A percentile compares a stretch with the other conserved stretches of the same genome.
phyloP scores from a whole-genome alignment of 345 rosid species.

The Pugionium cornutum region DNA sequence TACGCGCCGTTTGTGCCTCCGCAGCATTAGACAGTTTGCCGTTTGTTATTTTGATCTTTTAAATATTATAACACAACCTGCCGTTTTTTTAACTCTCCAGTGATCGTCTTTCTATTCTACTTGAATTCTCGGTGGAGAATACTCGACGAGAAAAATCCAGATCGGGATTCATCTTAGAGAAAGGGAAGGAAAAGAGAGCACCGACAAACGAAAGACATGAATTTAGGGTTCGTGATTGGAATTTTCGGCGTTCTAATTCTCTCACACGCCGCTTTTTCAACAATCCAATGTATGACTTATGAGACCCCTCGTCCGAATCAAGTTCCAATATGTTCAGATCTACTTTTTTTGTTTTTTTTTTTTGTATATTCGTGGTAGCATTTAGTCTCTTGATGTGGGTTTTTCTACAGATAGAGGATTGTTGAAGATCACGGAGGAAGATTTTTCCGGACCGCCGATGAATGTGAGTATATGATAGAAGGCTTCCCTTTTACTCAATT shows the following conservation, averaged over 20 bases:
- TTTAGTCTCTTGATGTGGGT: slow-evolving; percentile 16
- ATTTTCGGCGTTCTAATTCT: slow-evolving; percentile 27
- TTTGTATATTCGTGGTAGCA: neutral
- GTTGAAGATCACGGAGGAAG: slow-evolving; percentile 92
- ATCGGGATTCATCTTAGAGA: slow-evolving; percentile 22
- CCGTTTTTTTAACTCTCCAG: neutral
- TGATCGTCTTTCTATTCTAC: slow-evolving; percentile 19
- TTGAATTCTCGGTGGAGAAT: slow-evolving; percentile 19
- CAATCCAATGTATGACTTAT: slow-evolving; percentile 64
- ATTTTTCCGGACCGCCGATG: slow-evolving; percentile 74
- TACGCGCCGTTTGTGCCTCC: slow-evolving; percentile 13
- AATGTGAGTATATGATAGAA: slow-evolving; percentile 49
- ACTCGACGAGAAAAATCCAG: slow-evolving; percentile 22
- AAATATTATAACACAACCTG: slow-evolving; percentile 8
- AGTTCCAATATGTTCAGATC: slow-evolving; percentile 16
- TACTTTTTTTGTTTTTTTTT: neutral
- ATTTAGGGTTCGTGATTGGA: slow-evolving; percentile 63
- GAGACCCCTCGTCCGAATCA: neutral
- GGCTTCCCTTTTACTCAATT: neutral
- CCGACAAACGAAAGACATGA: slow-evolving; percentile 37
- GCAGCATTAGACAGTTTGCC: slow-evolving; percentile 1
- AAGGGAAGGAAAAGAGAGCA: neutral
- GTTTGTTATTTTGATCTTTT: neutral
- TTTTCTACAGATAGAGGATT: slow-evolving; percentile 68
- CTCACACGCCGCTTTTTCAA: slow-evolving; percentile 82